These are phyloP conservation scores for Parafenestella ontariensis DNA, from an alignment of 2,329 filamentous ascomycete genomes.

Conservation along the genomic window DNA sequence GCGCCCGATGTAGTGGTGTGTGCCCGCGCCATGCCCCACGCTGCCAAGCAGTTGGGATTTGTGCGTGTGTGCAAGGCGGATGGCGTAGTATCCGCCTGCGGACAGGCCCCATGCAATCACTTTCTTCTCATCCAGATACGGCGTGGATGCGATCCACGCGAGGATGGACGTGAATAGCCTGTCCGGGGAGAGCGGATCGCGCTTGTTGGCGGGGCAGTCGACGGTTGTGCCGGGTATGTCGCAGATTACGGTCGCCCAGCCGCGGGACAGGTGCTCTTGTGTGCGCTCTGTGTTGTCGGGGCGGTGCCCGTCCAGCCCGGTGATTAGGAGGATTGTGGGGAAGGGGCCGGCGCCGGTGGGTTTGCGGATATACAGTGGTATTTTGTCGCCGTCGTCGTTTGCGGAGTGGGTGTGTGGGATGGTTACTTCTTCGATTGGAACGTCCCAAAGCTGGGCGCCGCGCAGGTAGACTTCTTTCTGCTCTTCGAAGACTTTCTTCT, in stretches of 20 bases:
- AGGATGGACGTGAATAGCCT: conserved; percentile 61
- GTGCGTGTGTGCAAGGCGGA: conserved; percentile 65
- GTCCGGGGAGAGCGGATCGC: conserved; percentile 59
- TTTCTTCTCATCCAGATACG: conserved; percentile 55
- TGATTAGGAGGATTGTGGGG: conserved; percentile 62
- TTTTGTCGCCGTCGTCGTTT: conserved; percentile 59
- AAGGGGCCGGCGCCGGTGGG: conserved; percentile 55
- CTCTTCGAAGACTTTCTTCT: conserved; percentile 68
- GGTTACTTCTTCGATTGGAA: conserved; percentile 66
- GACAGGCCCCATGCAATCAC: conserved; percentile 63
- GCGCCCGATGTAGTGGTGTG: conserved; percentile 63
- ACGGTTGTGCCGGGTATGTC: conserved; percentile 64
- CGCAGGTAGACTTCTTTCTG: conserved; percentile 70
- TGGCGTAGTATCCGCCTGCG: conserved; percentile 66
- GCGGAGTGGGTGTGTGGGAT: conserved; percentile 64
- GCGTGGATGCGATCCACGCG: conserved; percentile 57
- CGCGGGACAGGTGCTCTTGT: conserved; percentile 55
- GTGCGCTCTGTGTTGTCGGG: conserved; percentile 57
- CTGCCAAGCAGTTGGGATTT: conserved; percentile 54
- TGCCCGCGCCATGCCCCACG: conserved; percentile 62
- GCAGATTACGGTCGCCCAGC: conserved; percentile 58
- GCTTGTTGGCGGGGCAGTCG: conserved; percentile 59
- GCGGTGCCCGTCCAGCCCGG: conserved; percentile 65
- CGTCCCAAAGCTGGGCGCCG: conserved; percentile 51
- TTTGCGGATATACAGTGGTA: conserved; percentile 70